A percentile compares a stretch with the other conserved stretches of the same genome.
phyloP scores from a whole-genome alignment of 2,329 filamentous ascomycete genomes.

The Paecilomyces formosus region DNA sequence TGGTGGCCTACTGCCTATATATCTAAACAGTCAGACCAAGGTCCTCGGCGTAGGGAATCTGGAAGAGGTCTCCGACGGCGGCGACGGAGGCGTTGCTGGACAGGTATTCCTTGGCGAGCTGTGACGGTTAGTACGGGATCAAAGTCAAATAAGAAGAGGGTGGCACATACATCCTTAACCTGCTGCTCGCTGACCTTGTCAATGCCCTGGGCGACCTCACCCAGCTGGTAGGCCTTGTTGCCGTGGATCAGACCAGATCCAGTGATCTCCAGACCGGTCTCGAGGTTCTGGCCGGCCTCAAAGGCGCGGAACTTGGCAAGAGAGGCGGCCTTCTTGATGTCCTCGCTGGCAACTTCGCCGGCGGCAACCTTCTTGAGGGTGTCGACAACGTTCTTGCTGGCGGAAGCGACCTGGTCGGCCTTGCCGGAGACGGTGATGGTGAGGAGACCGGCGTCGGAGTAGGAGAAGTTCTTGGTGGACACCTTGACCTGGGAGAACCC shows the following conservation, averaged over 20 bases:
- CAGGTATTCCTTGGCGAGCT: slow-evolving; percentile 84
- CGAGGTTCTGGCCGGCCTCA: slow-evolving; percentile 70
- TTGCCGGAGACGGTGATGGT: slow-evolving; percentile 72
- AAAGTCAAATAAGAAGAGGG: neutral
- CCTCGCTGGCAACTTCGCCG: slow-evolving; percentile 71
- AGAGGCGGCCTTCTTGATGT: slow-evolving; percentile 83
- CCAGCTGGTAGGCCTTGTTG: slow-evolving; percentile 75
- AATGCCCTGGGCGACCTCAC: slow-evolving; percentile 69
- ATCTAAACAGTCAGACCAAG: slow-evolving; percentile 87
- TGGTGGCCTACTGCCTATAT: slow-evolving; percentile 7
- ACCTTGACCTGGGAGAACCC: slow-evolving; percentile 60
- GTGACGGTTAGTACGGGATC: slow-evolving; percentile 15
- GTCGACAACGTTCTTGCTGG: slow-evolving; percentile 70
- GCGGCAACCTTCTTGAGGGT: slow-evolving; percentile 73
- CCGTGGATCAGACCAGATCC: slow-evolving; percentile 77
- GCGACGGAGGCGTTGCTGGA: slow-evolving; percentile 84
- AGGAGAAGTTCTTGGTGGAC: slow-evolving; percentile 69
- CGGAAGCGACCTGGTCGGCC: slow-evolving; percentile 64
- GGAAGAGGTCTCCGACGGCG: slow-evolving; percentile 82
- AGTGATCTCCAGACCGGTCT: slow-evolving; percentile 71
- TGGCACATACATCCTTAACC: slow-evolving; percentile 68
- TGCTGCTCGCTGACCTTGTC: slow-evolving; percentile 76
- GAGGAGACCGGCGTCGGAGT: slow-evolving; percentile 91
- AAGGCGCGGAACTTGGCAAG: slow-evolving; percentile 89
- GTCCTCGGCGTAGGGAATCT: slow-evolving; percentile 88